Evolutionary conservation across 2,329 filamentous ascomycete genomes (phyloP), one percentile per base, ranked within the genome.

Genomic region (Nemania bipapillata): DNA sequence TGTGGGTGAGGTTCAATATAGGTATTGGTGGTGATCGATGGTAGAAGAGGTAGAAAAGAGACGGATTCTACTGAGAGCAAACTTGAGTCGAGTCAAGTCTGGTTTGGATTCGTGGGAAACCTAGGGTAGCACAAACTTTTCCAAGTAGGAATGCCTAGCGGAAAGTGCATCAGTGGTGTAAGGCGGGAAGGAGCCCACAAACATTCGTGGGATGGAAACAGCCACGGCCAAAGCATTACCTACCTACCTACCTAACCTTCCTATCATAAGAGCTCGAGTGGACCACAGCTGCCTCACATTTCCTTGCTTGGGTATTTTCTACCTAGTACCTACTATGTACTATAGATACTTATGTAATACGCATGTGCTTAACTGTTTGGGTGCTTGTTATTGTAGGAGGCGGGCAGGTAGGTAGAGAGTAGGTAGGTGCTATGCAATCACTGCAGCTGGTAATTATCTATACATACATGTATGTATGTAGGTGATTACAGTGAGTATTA

Each of bases 111-210:
- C 8, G 32, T 30, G 50, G 57, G 57, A 64, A 55, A 49, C 53
- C 49, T 28, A 47, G 32, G 57, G 69, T 69, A 37, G 45, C 28
- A 66, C 69, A 64, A 63, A 37, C 49, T 64, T 60, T 55, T 56
- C 42, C 20, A 20, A 28, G 60, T 15, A 57, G 54, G 37, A 50
- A 69, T 55, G 24, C 53, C 15, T 28, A 11, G 47, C 17, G 66
- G 69, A 63, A 69, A 61, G 66, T 50, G 42, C 66, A 42, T 57
- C 42, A 32, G 15, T 37, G 17, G 42, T 37, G 28, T 22, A 22
- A 52, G 57, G 30, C 24, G 3, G 58, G 69, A 69, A 70, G 49
- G 65, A 66, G 28, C 63, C 60, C 45, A 40, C 62, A 55, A 59
- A 64, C 42, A 20, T 53, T 22, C n/a, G 50, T 30, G 28, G 24